Evolutionary conservation across 1,284 basidiomycete genomes (phyloP).

Genomic region (Boletus semigastroideus): DNA sequence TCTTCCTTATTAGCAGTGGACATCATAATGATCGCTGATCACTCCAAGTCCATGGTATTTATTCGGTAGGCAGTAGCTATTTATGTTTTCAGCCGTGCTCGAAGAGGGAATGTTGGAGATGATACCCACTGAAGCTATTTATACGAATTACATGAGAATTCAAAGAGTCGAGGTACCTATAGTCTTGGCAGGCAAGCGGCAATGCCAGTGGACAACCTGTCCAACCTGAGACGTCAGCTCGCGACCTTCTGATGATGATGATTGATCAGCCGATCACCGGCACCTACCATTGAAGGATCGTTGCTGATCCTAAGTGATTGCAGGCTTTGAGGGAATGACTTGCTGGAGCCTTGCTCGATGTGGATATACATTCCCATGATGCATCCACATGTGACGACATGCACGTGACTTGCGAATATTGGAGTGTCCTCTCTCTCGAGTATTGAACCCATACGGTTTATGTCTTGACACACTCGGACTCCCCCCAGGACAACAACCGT

Average conservation of each 20-base stretch:
- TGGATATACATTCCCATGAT: slow-evolving; percentile 12
- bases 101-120: background rate
- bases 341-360: background rate
- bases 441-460: slow-evolving; percentile 24
- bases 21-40: too few relatives aligned
- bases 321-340: too few relatives aligned
- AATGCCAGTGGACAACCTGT: too few relatives aligned
- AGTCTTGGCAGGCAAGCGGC: background rate
- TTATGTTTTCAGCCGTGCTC: background rate
- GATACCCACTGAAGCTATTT: background rate
- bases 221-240: too few relatives aligned
- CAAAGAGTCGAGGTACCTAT: background rate
- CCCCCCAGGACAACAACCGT: slow-evolving; percentile 8
- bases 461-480: slow-evolving; percentile 24
- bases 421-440: slow-evolving; percentile 1
- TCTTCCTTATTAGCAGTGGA: too few relatives aligned
- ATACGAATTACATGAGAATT: slow-evolving; percentile 6
- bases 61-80: background rate
- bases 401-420: slow-evolving; percentile 26
- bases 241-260: slow-evolving; percentile 1
- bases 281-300: background rate
- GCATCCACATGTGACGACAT: slow-evolving; percentile 9
- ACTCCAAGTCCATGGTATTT: too few relatives aligned
- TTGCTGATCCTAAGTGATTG: background rate
- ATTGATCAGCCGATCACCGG: slow-evolving; percentile 2